Conservation (phyloP, 495 filamentous ascomycete genomes). For the Podospora tetraspora region DNA sequence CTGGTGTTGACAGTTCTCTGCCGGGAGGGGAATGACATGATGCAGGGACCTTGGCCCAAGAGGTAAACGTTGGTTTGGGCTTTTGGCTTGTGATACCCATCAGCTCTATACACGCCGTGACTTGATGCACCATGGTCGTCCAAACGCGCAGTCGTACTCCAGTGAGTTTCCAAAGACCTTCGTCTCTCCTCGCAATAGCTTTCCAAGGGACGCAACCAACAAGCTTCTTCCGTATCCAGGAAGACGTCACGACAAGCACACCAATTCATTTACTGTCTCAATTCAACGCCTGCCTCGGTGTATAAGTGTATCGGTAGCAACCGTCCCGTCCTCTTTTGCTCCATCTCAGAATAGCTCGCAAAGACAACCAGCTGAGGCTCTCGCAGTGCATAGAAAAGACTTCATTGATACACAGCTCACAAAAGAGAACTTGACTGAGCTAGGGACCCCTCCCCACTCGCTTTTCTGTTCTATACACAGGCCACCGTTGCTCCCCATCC, state of each 20-base stretch:
- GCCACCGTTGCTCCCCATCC: slow-evolving; percentile 26
- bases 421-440: slow-evolving; percentile 36
- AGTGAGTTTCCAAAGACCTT: too few species aligned
- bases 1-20: background rate
- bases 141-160: too few species aligned
- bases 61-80: background rate
- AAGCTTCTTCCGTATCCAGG: too few species aligned
- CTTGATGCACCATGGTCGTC: too few species aligned
- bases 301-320: background rate
- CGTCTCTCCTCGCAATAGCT: too few species aligned
- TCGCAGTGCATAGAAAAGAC: slow-evolving; percentile 26
- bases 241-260: background rate
- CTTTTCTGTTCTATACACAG: slow-evolving; percentile 38
- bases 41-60: background rate
- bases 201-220: too few species aligned
- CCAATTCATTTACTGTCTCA: background rate
- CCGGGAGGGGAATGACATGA: background rate
- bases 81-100: background rate
- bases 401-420: slow-evolving; percentile 44
- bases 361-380: slow-evolving; percentile 2
- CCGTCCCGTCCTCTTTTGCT: background rate
- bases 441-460: slow-evolving; percentile 29
- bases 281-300: background rate
- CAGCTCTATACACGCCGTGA: background rate
- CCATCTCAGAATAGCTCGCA: slow-evolving; percentile 7